Evolutionary conservation across 2,329 filamentous ascomycete species (phyloP), one percentile per base, ranked within the genome.

Genomic region (Plectosphaerella cucumerina): DNA sequence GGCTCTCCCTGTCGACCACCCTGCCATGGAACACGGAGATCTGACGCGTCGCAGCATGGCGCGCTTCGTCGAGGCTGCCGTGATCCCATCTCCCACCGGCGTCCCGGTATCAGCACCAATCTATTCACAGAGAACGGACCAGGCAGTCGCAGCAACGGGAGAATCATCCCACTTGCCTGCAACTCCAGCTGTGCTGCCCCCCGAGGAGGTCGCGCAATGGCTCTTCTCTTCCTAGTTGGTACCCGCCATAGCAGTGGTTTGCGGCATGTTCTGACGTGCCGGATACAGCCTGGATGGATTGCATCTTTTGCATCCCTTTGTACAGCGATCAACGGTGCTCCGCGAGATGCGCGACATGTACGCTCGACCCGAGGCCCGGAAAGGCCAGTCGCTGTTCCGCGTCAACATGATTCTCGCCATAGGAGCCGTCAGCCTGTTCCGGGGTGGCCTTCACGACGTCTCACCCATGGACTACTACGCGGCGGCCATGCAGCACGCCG

Each of bases 51-150:
- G 10, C 23, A 47, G 44, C 33, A 47, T 47, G 22, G 44, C 23
- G 18, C 44, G 44, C n/a, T 11, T 47, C 11, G 44, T 47, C 33
- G 44, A 47, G 44, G 44, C 44, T n/a, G 44, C 44, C 11, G 26
- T 47, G 10, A 20, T 14, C 5, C 31, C 44, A 12, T 47, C 23
- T 6, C 11, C 10, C 5, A 34, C 23, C 15, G 17, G 11, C 8
- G 15, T 20, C 33, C 33, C 26, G n/a, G n/a, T n/a, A n/a, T n/a
- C n/a, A 17, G 12, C 18, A 18, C 3, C 42, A 9, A 8, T 34
- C 31, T n/a, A n/a, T n/a, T 34, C 31, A 34, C 31, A 9, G 39
- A 43, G n/a, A 17, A 9, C 17, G 39, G 39, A 43, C n/a, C 20
- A 43, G n/a, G 17, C n/a, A 21, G n/a, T 31, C 23, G 21, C 44